Conservation (phyloP, 345 rosid genomes). For the Erysimum cheiranthoides region DNA sequence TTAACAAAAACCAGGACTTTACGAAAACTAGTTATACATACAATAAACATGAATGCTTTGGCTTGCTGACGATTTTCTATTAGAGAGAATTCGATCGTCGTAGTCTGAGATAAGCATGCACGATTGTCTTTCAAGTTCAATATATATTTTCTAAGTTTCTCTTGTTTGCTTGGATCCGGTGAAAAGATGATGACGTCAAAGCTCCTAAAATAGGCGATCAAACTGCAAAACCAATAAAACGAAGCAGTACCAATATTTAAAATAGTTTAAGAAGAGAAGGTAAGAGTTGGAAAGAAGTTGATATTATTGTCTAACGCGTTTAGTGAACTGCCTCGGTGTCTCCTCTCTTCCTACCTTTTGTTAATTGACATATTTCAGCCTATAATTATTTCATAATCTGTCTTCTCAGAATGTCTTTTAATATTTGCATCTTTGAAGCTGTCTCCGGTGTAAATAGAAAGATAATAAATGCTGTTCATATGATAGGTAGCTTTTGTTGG, state of each 20-base stretch:
- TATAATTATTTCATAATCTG: background rate
- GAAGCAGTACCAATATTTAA: background rate
- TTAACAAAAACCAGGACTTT: background rate
- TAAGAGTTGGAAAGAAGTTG: conserved; percentile 18
- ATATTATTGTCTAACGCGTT: background rate
- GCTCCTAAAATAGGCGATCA: background rate
- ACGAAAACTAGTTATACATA: background rate
- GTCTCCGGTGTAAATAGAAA: background rate
- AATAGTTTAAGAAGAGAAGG: conserved; percentile 18
- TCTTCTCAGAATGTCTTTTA: background rate
- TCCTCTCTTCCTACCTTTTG: conserved; percentile 5
- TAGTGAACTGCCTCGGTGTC: conserved; percentile 28
- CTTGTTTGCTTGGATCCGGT: background rate
- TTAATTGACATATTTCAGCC: background rate
- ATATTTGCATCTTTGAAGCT: background rate
- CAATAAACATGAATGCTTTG: background rate
- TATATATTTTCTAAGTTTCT: background rate
- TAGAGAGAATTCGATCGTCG: background rate
- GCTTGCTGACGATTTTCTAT: background rate
- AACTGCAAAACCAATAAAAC: background rate
- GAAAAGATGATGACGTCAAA: conserved; percentile 3
- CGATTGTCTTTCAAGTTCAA: background rate
- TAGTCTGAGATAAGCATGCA: background rate
- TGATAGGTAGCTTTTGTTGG: background rate
- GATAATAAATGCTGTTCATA: background rate